Evolutionary conservation across 225 moss, liverwort and hornwort species (phyloP), one percentile per base, ranked within the genome.

Genomic region (Ulota crispa): DNA sequence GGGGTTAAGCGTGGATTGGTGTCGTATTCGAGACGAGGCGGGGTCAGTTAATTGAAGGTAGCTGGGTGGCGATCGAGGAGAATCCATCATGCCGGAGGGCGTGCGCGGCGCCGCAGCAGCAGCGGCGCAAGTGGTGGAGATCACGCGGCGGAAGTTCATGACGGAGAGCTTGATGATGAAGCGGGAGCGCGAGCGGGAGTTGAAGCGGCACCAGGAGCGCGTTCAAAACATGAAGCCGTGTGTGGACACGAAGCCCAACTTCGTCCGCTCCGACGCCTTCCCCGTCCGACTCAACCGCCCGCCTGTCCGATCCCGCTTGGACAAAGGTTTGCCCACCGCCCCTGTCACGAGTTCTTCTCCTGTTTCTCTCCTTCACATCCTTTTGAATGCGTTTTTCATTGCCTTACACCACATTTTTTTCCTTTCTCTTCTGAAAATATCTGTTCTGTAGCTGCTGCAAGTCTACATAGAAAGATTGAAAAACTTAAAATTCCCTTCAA

Each of bases 171-270:
- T 87, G 57, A 54, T 52, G 74, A 70, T 85, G 82, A 89, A 85
- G 83, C 80, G 80, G 65, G 89, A 89, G 82, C 87, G 83, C 53
- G 83, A 83, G 77, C 85, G 77, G 74, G 87, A 89, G 80, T 89
- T 87, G 85, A 87, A 89, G 50, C 53, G 84, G 70, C 89, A 89
- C 85, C 89, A 87, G 26, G 87, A 89, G 77, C 83, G 87, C 73
- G 64, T 89, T 14, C 87, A 72, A 24, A 89, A 89, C 66, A 78
- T 87, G 82, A 89, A 89, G 41, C 64, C 89, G 3, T 89, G 89
- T 78, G 85, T 89, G 23, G 80, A 89, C 61, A 85, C 82, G n/a
- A 88, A 77, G 55, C 80, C 85, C 56, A 56, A 45, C 80, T 73
- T 88, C 75, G 66, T 68, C 47, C 85, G 85, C 55, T 31, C 70